Base-by-base conservation (phyloP, 257 asterid genomes). In the Solanum habrochaites region DNA sequence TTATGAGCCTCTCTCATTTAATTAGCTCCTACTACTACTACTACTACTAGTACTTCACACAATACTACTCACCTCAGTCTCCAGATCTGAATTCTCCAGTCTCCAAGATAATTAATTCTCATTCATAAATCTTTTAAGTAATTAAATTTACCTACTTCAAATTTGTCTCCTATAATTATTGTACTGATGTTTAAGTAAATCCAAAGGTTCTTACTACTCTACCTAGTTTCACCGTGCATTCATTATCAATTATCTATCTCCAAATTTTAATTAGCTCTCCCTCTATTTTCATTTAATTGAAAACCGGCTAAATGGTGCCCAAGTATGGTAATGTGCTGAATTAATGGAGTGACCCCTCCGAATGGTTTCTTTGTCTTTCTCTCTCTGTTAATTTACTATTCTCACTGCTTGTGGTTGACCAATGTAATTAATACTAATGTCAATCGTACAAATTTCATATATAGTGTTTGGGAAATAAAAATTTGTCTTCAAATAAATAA, bases 311-410 rank as follows among this genome's bases (percentile, higher is more conserved):
- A 52, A 52, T 52, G 62, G 62, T 52, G 10, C 62, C 62, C 23
- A 52, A 52, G 60, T 52, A 52, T 52, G 62, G 29, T 60, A 39
- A 80, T 47, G 69, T 80, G 29, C 29, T 47, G 43, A 80, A 47
- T 70, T 70, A 60, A 23, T 60, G 40, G 43, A 47, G 69, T 88
- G 85, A 67, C 82, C 69, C 64, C 90, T 90, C 81, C 85, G 85
- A 88, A 88, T 89, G 83, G 25, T 87, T 86, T 87, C 77, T 86
- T 90, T 92, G 93, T 92, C 92, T 89, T 80, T 18, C 85, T 80
- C 69, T 70, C 40, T 45, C 85, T 89, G 58, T 71, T 86, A 49
- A 25, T 80, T 86, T 45, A 47, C 85, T 49, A 80, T 80, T 64
- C 37, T 39, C 49, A 39, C 85, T 52, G 16, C 75, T 31, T 73